Evolutionary conservation across 345 rosid species (phyloP).

Genomic region (Pistacia atlantica): DNA sequence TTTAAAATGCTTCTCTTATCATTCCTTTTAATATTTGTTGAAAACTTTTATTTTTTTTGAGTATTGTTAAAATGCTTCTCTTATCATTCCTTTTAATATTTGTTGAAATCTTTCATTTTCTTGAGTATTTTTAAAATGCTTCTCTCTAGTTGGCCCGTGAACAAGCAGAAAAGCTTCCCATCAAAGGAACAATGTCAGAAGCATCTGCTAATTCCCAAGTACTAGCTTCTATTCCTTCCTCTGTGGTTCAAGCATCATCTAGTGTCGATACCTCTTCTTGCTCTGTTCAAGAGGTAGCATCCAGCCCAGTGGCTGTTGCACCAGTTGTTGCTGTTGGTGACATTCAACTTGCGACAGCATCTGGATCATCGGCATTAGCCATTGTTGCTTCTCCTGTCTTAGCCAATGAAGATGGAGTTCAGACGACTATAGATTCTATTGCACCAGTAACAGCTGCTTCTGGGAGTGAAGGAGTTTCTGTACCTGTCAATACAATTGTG

Average conservation of each 20-base stretch:
- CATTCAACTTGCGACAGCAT: conserved; percentile 35
- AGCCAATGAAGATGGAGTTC: conserved; percentile 38
- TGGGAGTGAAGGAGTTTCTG: conserved; percentile 49
- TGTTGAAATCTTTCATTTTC: conserved; percentile 14
- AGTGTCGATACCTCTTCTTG: conserved; percentile 41
- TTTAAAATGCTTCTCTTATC: background rate
- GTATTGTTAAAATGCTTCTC: conserved; percentile 10
- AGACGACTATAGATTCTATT: conserved; percentile 33
- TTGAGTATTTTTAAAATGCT: conserved; percentile 9
- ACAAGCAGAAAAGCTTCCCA: conserved; percentile 46
- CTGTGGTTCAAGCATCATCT: conserved; percentile 38
- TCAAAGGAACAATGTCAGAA: conserved; percentile 41
- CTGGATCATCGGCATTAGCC: conserved; percentile 46
- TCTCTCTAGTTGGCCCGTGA: conserved; percentile 83
- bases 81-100: background rate
- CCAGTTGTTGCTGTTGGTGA: conserved; percentile 44
- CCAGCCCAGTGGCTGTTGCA: conserved; percentile 53
- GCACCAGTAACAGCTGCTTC: conserved; percentile 34
- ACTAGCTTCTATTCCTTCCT: conserved; percentile 29
- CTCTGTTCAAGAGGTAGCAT: conserved; percentile 40
- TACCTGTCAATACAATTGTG: conserved; percentile 30
- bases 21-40: background rate
- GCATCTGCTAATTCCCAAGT: conserved; percentile 22
- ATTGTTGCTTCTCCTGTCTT: conserved; percentile 39
- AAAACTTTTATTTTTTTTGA: conserved; percentile 23